These are phyloP conservation scores for Alternaria conjuncta DNA, from an alignment of 2,329 filamentous ascomycete species.

Conservation along the genomic window DNA sequence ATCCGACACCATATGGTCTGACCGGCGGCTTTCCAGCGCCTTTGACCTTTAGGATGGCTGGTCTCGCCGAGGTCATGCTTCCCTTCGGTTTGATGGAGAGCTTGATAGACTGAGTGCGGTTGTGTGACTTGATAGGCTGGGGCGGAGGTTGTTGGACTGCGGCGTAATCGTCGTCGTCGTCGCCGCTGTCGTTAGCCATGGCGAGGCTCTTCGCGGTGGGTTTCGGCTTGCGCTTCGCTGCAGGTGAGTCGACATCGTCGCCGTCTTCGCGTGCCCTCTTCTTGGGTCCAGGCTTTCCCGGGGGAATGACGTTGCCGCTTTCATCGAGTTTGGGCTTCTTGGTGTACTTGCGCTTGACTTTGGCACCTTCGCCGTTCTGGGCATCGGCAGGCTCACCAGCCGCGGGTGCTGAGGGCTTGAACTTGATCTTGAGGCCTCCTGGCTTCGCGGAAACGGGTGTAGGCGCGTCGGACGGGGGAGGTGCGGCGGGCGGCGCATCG, in stretches of 20 bases:
- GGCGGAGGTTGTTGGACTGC: slow-evolving; percentile 13
- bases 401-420: slow-evolving; percentile 31
- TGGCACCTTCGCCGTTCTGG: slow-evolving; percentile 44
- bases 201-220: slow-evolving; percentile 43
- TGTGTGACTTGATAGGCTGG: slow-evolving; percentile 11
- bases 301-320: slow-evolving; percentile 30
- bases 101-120: slow-evolving; percentile 39
- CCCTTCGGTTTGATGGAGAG: slow-evolving; percentile 43
- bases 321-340: slow-evolving; percentile 49
- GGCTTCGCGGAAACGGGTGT: slow-evolving; percentile 21
- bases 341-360: slow-evolving; percentile 53
- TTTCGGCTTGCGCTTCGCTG: slow-evolving; percentile 45
- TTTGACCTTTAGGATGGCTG: slow-evolving; percentile 44
- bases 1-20: slow-evolving; percentile 80
- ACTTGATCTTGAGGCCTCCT: slow-evolving; percentile 40
- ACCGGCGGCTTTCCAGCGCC: slow-evolving; percentile 40
- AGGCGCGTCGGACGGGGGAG: slow-evolving; percentile 20
- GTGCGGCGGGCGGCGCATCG: slow-evolving; percentile 29
- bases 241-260: slow-evolving; percentile 34
- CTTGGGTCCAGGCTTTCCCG: slow-evolving; percentile 37
- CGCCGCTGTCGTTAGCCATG: slow-evolving; percentile 30
- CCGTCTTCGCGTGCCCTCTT: slow-evolving; percentile 48
- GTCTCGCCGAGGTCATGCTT: slow-evolving; percentile 19
- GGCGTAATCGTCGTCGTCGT: slow-evolving; percentile 35
- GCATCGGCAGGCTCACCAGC: slow-evolving; percentile 32